Conservation (phyloP, 2,329 filamentous ascomycete species). For the Diatrype stigma region DNA sequence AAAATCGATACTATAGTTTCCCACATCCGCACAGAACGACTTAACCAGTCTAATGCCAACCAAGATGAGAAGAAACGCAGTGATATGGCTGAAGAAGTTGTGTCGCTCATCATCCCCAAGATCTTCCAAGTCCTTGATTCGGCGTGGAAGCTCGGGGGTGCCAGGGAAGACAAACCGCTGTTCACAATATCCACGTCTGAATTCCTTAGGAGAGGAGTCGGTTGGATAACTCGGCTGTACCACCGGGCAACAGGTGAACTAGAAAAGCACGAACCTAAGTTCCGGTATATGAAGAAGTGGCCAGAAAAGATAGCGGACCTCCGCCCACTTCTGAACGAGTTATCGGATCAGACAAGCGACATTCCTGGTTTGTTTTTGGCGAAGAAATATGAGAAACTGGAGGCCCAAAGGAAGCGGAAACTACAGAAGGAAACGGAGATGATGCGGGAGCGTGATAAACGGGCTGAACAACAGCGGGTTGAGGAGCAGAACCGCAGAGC, state of each 20-base stretch:
- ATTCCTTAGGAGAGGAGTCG: slow-evolving; percentile 17
- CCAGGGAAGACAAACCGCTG: slow-evolving; percentile 7
- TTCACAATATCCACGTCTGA: slow-evolving; percentile 20
- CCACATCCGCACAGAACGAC: slow-evolving; percentile 15
- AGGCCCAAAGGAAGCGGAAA: slow-evolving; percentile 5
- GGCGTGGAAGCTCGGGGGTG: slow-evolving; percentile 22
- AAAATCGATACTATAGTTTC: slow-evolving; percentile 15
- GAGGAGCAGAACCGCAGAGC: slow-evolving; percentile 19
- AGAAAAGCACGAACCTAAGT: slow-evolving; percentile 2
- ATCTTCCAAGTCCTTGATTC: slow-evolving; percentile 19
- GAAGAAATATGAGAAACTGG: slow-evolving; percentile 9
- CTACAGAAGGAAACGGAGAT: slow-evolving; percentile 12
- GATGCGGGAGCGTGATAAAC: slow-evolving; percentile 10
- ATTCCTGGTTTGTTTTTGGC: slow-evolving; percentile 15
- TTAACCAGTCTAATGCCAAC: slow-evolving; percentile 8
- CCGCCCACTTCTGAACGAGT: slow-evolving; percentile 12
- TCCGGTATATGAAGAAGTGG: slow-evolving; percentile 2
- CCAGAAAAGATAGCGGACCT: slow-evolving; percentile 3
- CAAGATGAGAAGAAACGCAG: slow-evolving; percentile 8
- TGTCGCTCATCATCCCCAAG: slow-evolving; percentile 20
- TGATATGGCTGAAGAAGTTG: slow-evolving; percentile 17
- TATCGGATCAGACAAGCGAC: slow-evolving; percentile 9
- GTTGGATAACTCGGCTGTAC: slow-evolving; percentile 21
- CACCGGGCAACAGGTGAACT: slow-evolving; percentile 12
- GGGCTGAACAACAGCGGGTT: slow-evolving; percentile 7